Conservation (phyloP, 2,329 filamentous ascomycete genomes). For the Phialocephala sp. region DNA sequence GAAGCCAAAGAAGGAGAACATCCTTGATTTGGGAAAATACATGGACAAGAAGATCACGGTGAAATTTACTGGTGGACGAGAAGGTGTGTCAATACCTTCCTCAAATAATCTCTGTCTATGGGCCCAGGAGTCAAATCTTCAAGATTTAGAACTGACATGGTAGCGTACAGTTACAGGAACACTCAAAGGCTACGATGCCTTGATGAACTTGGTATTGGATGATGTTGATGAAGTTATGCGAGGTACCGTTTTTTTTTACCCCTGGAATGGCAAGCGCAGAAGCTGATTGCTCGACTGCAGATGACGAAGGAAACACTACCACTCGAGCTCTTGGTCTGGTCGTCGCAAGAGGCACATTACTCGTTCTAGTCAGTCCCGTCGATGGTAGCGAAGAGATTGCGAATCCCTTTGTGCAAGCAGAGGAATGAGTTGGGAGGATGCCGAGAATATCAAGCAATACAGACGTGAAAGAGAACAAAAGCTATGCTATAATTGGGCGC, state of each 20-base stretch:
- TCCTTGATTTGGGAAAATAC: slow-evolving; percentile 92
- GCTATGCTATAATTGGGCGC: background rate
- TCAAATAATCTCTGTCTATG: background rate
- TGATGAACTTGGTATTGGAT: slow-evolving; percentile 97
- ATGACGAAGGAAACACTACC: slow-evolving; percentile 88
- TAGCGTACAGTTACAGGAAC: slow-evolving; percentile 75
- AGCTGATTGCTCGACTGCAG: slow-evolving; percentile 52
- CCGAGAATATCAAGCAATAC: background rate
- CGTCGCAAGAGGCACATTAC: slow-evolving; percentile 87
- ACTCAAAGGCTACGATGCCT: slow-evolving; percentile 92
- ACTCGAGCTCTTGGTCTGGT: slow-evolving; percentile 73
- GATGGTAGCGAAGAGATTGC: slow-evolving; percentile 96
- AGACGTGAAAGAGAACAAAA: background rate
- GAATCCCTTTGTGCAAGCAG: slow-evolving; percentile 84
- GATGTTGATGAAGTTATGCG: slow-evolving; percentile 89
- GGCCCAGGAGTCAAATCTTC: background rate
- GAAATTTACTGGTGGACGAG: slow-evolving; percentile 94
- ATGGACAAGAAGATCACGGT: slow-evolving; percentile 96
- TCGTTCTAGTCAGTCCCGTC: slow-evolving; percentile 89
- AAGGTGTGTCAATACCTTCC: slow-evolving; percentile 63
- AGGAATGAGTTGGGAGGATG: slow-evolving; percentile 54
- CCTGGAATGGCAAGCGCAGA: background rate
- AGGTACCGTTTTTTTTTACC: slow-evolving; percentile 59
- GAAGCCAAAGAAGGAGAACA: slow-evolving; percentile 97
- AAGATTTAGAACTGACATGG: slow-evolving; percentile 11